phyloP scores from a whole-genome alignment of 257 asterid genomes.

The Solanum dulcamara region DNA sequence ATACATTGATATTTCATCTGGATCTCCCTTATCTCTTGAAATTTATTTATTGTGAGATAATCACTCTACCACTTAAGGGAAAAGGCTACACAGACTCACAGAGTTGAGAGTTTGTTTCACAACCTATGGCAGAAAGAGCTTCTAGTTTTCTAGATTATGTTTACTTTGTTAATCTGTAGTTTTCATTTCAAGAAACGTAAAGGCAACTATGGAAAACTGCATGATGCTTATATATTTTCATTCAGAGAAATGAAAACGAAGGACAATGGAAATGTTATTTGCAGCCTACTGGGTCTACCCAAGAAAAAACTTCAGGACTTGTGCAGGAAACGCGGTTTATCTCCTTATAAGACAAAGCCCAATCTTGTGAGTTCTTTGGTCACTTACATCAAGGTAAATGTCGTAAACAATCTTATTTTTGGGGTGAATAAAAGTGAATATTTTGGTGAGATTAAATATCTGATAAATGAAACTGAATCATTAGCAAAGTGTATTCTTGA shows the following conservation, averaged over 20 bases:
- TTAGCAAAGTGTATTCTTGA: not conserved
- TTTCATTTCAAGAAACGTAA: not conserved
- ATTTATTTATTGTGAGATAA: not conserved
- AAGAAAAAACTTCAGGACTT: slow-evolving; percentile 5
- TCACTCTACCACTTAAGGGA: not conserved
- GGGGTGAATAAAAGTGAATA: not conserved
- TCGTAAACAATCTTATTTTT: not conserved
- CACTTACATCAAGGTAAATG: not conserved
- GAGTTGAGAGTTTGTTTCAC: not conserved
- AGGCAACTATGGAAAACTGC: not conserved
- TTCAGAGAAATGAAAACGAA: not conserved
- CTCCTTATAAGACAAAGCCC: slow-evolving; percentile 2
- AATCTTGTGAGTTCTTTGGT: not conserved
- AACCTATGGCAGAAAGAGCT: not conserved
- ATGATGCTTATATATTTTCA: not conserved
- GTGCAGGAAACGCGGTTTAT: not conserved
- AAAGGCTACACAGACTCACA: not conserved
- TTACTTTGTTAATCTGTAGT: not conserved
- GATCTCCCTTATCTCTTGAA: not conserved
- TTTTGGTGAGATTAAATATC: not conserved
- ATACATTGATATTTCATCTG: not conserved
- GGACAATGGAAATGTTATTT: not conserved
- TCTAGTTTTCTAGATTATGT: not conserved
- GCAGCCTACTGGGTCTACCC: not conserved
- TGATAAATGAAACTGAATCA: not conserved